Percentiles rank a stretch among this genome's conserved stretches.
Evolutionary conservation across 2,329 filamentous ascomycete genomes (phyloP).

Genomic region (Esteya vermicola): DNA sequence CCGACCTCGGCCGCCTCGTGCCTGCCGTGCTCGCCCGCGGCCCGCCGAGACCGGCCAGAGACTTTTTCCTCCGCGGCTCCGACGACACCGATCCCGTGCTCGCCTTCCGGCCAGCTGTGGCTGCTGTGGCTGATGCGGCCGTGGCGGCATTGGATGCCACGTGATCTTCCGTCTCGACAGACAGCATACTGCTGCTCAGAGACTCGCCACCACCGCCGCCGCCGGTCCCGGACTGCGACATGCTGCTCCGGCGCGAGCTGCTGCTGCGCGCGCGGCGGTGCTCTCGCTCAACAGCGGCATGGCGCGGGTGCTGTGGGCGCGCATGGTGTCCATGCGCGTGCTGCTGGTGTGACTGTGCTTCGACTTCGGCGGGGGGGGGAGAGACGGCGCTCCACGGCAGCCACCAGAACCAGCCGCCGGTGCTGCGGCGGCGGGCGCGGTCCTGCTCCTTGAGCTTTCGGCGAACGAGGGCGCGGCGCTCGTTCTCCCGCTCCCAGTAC

Average conservation of each 20-base stretch:
- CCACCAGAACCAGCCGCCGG: slow-evolving; percentile 75
- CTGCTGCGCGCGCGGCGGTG: slow-evolving; percentile 34
- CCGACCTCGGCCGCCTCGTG: slow-evolving; percentile 25
- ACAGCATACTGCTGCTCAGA: slow-evolving; percentile 23
- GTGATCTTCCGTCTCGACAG: not conserved
- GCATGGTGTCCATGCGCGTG: slow-evolving; percentile 13
- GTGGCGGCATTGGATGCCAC: not conserved
- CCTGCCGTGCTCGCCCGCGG: slow-evolving; percentile 17
- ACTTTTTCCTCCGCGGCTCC: slow-evolving; percentile 38
- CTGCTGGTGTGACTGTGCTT: not conserved
- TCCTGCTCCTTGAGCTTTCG: slow-evolving; percentile 55
- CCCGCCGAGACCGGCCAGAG: slow-evolving; percentile 8
- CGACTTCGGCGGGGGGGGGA: slow-evolving; percentile 16
- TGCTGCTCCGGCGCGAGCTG: slow-evolving; percentile 37
- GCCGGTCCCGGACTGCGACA: no score
- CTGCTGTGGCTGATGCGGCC: slow-evolving; percentile 3
- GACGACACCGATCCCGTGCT: slow-evolving; percentile 33
- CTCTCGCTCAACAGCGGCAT: slow-evolving; percentile 28
- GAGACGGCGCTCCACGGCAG: slow-evolving; percentile 44
- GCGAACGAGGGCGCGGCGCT: slow-evolving; percentile 62
- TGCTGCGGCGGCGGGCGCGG: slow-evolving; percentile 49
- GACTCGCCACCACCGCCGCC: no score
- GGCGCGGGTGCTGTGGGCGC: slow-evolving; percentile 27
- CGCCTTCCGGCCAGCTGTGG: slow-evolving; percentile 21
- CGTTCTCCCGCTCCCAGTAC: slow-evolving; percentile 96